These are phyloP conservation scores for Linum lewisii DNA, from an alignment of 345 rosid species.

Conservation along the genomic window DNA sequence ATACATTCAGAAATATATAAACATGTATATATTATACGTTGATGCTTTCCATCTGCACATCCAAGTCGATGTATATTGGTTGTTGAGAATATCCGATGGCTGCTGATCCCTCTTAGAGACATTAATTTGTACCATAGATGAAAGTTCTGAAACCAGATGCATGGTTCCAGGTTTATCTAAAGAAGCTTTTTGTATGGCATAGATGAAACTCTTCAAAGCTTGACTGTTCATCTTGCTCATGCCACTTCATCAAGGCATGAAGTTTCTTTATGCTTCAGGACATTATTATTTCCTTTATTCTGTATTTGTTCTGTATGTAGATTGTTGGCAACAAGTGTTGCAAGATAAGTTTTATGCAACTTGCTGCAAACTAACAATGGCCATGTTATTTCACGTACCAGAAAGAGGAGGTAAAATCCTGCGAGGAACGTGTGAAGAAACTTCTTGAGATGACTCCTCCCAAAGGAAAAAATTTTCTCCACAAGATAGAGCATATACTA, in stretches of 20 bases:
- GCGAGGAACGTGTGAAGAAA: conserved; percentile 83
- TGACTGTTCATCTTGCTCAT: neutral
- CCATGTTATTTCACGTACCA: conserved; percentile 17
- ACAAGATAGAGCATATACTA: conserved; percentile 69
- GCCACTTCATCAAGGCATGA: no score
- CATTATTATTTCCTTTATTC: neutral
- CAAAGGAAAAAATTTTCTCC: conserved; percentile 78
- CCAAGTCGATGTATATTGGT: neutral
- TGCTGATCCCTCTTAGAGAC: neutral
- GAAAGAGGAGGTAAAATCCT: conserved; percentile 88
- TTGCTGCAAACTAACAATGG: neutral
- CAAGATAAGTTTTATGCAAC: neutral
- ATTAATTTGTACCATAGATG: neutral
- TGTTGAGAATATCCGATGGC: neutral
- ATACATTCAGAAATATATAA: neutral
- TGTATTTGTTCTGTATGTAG: neutral
- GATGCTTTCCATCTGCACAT: neutral
- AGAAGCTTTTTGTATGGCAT: neutral
- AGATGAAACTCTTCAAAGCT: conserved; percentile 1
- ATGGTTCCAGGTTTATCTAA: conserved; percentile 3
- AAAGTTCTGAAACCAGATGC: neutral
- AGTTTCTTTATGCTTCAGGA: no score
- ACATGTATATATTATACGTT: no score
- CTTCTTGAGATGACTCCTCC: conserved; percentile 91
- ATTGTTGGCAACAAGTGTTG: no score